Evolutionary conservation across 768 basidiomycete species (phyloP), one percentile per base, ranked within the genome.

Genomic region (Auricularia cornea): DNA sequence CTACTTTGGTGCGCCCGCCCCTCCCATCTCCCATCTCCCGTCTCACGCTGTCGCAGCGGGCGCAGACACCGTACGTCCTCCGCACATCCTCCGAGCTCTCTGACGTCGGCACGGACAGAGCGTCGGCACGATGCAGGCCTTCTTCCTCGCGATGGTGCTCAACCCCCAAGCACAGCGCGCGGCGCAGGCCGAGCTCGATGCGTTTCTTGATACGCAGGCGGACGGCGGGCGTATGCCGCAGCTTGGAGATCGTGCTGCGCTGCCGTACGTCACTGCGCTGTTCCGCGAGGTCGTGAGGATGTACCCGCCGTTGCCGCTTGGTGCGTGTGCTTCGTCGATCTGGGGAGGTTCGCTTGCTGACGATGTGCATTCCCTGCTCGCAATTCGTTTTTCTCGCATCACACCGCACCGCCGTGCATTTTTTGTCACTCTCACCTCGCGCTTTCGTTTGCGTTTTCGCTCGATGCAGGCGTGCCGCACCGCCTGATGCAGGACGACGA

Each of bases 181-280:
- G 16, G 60, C 40, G 18, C 60, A 60, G 23, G 40, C 28, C 28
- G 60, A 60, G 60, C 60, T 60, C 16, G 60, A 35, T 23, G 31
- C 60, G 35, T 23, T 11, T 40, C 16, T 48, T 10, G 6, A 6
- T 6, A 5, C 18, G 18, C 20, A 5, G 6, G 44, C 44, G 16
- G 18, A 8, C 38, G 63, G 69, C 33, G 79, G 79, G 44, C 78
- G 88, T 5, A 75, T 90, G 31, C 90, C 90, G 0, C 78, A 74
- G 0, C 81, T 87, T 65, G 76, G 73, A 41, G 89, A 89, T 69
- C 77, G 87, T 3, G 64, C 72, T 3, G 74, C 71, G 1, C 70
- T 91, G 62, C 86, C 86, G 5, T 90, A 82, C 70, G 75, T 84
- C 62, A 79, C 87, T 11, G 81, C 81, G 2, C 65, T 89, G 40